Percentiles rank a stretch among this genome's conserved stretches.
phyloP scores from a whole-genome alignment of 2,329 filamentous ascomycete species.

The Ophiostoma sp. region DNA sequence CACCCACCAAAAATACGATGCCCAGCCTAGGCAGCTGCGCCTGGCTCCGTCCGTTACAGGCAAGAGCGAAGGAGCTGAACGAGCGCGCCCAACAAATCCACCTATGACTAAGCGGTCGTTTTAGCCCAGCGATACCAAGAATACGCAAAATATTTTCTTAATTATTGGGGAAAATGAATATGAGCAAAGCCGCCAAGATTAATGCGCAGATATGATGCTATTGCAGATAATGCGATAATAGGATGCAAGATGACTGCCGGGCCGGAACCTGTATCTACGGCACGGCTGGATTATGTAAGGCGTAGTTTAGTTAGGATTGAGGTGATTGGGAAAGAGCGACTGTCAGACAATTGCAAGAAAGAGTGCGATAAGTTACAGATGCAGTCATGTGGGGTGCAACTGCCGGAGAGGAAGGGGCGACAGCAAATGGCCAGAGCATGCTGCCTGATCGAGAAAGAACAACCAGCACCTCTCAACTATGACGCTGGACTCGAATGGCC shows the following conservation, averaged over 20 bases:
- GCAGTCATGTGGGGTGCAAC: background rate
- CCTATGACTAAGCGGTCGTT: background rate
- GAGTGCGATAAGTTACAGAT: too few species aligned
- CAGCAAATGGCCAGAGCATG: background rate
- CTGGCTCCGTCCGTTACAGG: conserved; percentile 6
- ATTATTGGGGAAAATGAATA: background rate
- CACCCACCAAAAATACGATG: conserved; percentile 5
- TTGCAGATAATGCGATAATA: background rate
- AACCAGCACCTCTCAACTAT: background rate
- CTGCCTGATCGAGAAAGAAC: background rate
- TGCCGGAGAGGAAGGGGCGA: background rate
- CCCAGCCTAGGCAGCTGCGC: conserved; percentile 6
- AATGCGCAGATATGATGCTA: background rate
- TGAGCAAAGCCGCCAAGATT: background rate
- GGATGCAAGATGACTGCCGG: background rate
- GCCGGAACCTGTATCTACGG: background rate
- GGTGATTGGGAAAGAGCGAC: background rate
- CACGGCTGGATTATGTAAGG: conserved; percentile 1
- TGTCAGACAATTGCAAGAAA: too few species aligned
- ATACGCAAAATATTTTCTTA: background rate
- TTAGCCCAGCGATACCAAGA: background rate
- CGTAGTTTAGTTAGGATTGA: background rate
- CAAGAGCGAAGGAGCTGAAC: background rate
- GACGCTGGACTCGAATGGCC: conserved; percentile 17
- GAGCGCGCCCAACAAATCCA: background rate